A percentile compares a stretch with the other conserved stretches of the same genome.
phyloP scores from a whole-genome alignment of 129 eudicot genomes.

The Scalesia atractyloides region DNA sequence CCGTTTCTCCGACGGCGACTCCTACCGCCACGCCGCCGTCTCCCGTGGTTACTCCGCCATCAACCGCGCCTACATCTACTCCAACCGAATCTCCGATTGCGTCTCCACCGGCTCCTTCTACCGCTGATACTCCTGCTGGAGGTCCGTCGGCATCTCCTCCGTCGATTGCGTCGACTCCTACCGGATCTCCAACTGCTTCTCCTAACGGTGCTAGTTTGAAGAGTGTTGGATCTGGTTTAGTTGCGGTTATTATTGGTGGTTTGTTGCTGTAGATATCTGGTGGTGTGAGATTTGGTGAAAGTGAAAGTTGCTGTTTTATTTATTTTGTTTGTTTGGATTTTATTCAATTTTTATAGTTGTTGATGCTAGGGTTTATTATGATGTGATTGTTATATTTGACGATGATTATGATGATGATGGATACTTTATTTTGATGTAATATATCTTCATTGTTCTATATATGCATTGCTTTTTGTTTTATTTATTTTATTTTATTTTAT shows the following conservation, averaged over 20 bases:
- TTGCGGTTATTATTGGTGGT: constrained; percentile 41
- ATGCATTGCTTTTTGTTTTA: not conserved
- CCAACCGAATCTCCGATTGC: constrained; percentile 45
- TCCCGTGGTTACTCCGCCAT: constrained; percentile 34
- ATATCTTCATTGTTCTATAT: not conserved
- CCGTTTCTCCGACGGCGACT: constrained; percentile 39
- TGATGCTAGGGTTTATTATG: constrained; percentile 21
- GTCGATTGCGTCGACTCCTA: constrained; percentile 33
- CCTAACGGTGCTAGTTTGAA: constrained; percentile 41
- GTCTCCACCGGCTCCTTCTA: constrained; percentile 43
- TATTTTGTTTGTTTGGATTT: constrained; percentile 22
- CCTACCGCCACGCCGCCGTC: constrained; percentile 47
- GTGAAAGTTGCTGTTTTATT: constrained; percentile 14
- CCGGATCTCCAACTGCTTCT: constrained; percentile 32
- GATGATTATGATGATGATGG: not conserved
- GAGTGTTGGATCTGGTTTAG: constrained; percentile 64
- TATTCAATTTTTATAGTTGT: constrained; percentile 31
- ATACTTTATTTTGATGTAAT: constrained; percentile 3
- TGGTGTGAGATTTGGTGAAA: constrained; percentile 1
- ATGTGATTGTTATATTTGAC: constrained; percentile 16
- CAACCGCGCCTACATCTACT: constrained; percentile 35
- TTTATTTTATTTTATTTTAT: not conserved
- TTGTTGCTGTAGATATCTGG: constrained; percentile 59
- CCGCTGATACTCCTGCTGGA: constrained; percentile 28
- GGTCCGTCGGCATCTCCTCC: constrained; percentile 26